phyloP scores from a whole-genome alignment of 2,329 filamentous ascomycete genomes.

The Fusarium protoensiforme region DNA sequence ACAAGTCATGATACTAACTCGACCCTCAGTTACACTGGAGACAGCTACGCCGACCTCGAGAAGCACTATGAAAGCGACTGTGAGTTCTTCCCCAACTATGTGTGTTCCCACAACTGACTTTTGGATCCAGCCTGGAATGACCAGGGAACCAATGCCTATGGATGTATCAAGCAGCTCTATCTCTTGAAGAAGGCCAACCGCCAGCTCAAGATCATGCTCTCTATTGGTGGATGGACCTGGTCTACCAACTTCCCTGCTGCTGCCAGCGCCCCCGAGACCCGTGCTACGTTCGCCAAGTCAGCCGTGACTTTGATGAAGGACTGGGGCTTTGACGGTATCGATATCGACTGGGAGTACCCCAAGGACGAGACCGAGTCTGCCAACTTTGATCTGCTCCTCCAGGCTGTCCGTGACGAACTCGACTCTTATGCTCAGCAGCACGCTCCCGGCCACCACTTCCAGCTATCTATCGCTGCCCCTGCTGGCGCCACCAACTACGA shows the following conservation, averaged over 20 bases:
- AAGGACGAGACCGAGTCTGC: constrained; percentile 13
- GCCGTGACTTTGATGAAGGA: constrained; percentile 30
- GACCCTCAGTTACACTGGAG: constrained; percentile 66
- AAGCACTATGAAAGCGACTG: constrained; percentile 75
- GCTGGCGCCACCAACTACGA: constrained; percentile 19
- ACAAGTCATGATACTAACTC: background rate
- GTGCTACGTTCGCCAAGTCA: constrained; percentile 24
- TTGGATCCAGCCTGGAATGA: constrained; percentile 16
- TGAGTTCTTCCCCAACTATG: constrained; percentile 36
- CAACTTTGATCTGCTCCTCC: constrained; percentile 28
- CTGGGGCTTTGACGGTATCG: constrained; percentile 32
- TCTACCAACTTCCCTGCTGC: constrained; percentile 28
- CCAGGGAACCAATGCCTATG: constrained; percentile 20
- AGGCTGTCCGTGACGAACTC: constrained; percentile 22
- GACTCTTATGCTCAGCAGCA: constrained; percentile 14
- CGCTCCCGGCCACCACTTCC: constrained; percentile 12
- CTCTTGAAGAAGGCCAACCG: constrained; percentile 27
- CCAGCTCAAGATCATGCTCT: constrained; percentile 30
- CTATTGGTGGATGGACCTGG: constrained; percentile 30
- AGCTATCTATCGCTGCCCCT: constrained; percentile 26
- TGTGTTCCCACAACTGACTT: background rate
- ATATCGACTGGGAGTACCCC: constrained; percentile 33
- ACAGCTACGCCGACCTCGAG: constrained; percentile 76
- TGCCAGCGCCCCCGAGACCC: constrained; percentile 18
- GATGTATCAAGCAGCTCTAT: constrained; percentile 31